Conservation (phyloP, 2,329 filamentous ascomycete genomes). For the Pseudocercospora eumusae region DNA sequence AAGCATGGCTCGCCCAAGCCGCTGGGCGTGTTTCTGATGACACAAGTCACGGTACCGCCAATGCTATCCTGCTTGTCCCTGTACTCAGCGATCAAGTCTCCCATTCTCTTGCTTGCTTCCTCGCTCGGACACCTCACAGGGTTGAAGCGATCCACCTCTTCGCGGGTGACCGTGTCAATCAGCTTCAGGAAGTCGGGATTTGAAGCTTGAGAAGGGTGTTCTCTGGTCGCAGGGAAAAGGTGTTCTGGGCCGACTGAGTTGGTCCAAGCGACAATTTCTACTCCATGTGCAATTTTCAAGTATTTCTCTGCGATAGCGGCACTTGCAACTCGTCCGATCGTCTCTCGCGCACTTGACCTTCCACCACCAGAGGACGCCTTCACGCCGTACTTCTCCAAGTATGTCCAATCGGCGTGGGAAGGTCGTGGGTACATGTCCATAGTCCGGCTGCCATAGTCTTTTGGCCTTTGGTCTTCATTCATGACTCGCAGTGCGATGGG, state of each 20-base stretch:
- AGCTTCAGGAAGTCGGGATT: conserved; percentile 79
- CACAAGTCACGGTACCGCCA: conserved; percentile 90
- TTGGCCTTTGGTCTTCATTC: conserved; percentile 90
- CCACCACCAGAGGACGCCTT: conserved; percentile 90
- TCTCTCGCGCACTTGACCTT: conserved; percentile 88
- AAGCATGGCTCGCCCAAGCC: conserved; percentile 93
- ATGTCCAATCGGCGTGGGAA: conserved; percentile 94
- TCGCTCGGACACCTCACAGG: conserved; percentile 83
- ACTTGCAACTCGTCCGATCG: conserved; percentile 85
- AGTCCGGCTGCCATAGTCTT: conserved; percentile 77
- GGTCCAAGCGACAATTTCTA: conserved; percentile 91
- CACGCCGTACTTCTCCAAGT: conserved; percentile 94
- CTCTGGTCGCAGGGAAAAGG: conserved; percentile 70
- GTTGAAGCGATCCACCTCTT: conserved; percentile 77
- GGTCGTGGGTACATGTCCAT: conserved; percentile 92
- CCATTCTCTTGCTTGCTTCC: conserved; percentile 69
- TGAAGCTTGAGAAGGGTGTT: conserved; percentile 67
- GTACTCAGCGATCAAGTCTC: conserved; percentile 73
- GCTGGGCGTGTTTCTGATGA: conserved; percentile 80
- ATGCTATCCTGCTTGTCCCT: conserved; percentile 82
- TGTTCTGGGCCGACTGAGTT: conserved; percentile 78
- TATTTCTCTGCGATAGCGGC: conserved; percentile 94
- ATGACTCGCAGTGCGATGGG: conserved; percentile 84
- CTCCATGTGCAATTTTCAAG: conserved; percentile 73
- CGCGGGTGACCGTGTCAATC: conserved; percentile 69